These are phyloP conservation scores for Luvunga scandens DNA, from an alignment of 345 rosid species.

Conservation along the genomic window DNA sequence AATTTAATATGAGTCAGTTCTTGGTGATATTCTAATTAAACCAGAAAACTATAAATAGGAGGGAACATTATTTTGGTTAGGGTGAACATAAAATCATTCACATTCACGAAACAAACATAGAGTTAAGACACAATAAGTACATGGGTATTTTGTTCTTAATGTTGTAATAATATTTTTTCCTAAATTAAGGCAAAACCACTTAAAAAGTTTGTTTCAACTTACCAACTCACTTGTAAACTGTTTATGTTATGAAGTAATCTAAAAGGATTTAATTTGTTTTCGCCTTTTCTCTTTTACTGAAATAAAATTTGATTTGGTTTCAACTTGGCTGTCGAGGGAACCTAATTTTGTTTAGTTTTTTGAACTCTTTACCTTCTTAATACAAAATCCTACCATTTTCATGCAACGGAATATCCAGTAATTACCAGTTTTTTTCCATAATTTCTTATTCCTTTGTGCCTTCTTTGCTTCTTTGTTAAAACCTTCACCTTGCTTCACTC, in stretches of 20 bases:
- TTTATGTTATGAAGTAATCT: not conserved
- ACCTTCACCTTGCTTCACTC: not conserved
- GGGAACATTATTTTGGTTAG: not conserved
- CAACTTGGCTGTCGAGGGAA: not conserved
- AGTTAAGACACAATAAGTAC: not conserved
- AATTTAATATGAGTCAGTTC: too few species aligned
- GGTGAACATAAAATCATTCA: not conserved
- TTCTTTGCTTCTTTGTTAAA: not conserved
- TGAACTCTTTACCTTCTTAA: conserved; percentile 10
- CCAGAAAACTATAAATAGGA: not conserved
- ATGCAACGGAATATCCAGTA: conserved; percentile 13
- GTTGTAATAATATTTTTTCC: not conserved
- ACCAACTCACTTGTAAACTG: conserved; percentile 3
- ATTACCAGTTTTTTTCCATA: conserved; percentile 28
- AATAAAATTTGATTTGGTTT: not conserved
- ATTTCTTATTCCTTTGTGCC: conserved; percentile 12
- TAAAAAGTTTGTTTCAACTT: conserved; percentile 17
- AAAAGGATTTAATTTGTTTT: not conserved
- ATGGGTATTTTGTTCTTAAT: not conserved
- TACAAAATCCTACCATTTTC: conserved; percentile 17
- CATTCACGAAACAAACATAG: not conserved
- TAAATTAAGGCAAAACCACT: conserved; percentile 9
- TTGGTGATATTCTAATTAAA: too few species aligned
- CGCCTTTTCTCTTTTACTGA: not conserved
- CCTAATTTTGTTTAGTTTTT: conserved; percentile 10